A percentile compares a stretch with the other conserved stretches of the same genome.
These are phyloP conservation scores for Blastobotrys chiropterorum DNA, from an alignment of 805 yeast genomes.

Conservation along the genomic window DNA sequence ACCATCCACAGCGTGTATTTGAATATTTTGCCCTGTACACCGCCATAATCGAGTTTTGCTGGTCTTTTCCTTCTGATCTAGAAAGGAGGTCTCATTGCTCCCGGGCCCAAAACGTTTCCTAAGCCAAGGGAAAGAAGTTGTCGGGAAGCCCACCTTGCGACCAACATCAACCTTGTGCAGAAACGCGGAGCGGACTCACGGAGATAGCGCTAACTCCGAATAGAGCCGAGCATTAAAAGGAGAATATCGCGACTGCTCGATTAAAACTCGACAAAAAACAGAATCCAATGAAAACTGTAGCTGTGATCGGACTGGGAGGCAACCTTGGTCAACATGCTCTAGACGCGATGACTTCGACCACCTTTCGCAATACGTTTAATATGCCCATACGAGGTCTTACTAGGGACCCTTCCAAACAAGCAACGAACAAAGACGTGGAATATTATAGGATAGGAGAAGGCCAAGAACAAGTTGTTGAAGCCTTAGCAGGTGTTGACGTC, in stretches of 20 bases:
- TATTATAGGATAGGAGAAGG: background rate
- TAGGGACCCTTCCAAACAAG: background rate
- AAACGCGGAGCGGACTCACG: too few relatives aligned
- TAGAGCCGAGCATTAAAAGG: background rate
- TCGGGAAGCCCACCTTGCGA: too few relatives aligned
- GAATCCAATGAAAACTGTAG: background rate
- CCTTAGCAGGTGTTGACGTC: background rate
- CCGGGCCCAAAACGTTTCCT: too few relatives aligned
- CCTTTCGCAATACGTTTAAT: background rate
- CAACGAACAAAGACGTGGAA: background rate
- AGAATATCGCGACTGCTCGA: too few relatives aligned
- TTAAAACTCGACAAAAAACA: background rate
- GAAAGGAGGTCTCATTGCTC: too few relatives aligned
- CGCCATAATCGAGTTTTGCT: too few relatives aligned
- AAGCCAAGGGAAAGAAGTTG: too few relatives aligned
- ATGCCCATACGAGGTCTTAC: background rate
- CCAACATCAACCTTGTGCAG: too few relatives aligned
- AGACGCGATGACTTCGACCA: background rate
- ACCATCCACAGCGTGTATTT: too few relatives aligned
- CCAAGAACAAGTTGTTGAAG: background rate
- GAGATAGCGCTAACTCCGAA: background rate
- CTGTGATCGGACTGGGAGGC: background rate
- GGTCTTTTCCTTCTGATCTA: too few relatives aligned
- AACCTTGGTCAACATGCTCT: background rate
- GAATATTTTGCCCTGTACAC: too few relatives aligned